Percentiles rank a stretch among this genome's conserved stretches.
These are phyloP conservation scores for Calonectria pteridis DNA, from an alignment of 2,329 filamentous ascomycete species.

Conservation along the genomic window DNA sequence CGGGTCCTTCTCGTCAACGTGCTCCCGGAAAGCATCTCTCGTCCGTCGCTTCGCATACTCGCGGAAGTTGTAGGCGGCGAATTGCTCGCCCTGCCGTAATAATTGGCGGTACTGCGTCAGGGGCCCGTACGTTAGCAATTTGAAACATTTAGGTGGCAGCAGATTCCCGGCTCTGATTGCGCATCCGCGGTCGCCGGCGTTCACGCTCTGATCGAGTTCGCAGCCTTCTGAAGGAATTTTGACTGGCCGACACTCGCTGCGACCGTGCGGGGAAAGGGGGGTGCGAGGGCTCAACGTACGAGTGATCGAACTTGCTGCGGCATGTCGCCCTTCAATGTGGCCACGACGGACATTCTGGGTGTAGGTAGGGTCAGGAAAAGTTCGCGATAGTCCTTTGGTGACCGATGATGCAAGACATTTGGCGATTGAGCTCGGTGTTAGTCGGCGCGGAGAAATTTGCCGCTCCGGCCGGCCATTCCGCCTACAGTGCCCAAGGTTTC, in stretches of 20 bases:
- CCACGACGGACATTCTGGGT: constrained; percentile 55
- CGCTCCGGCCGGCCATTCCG: constrained; percentile 41
- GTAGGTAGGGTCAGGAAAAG: constrained; percentile 42
- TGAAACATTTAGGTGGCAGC: not conserved
- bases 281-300: constrained; percentile 56
- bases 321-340: constrained; percentile 63
- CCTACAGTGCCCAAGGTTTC: not conserved
- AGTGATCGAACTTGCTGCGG: constrained; percentile 69
- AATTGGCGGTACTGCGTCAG: constrained; percentile 85
- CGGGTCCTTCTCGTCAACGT: constrained; percentile 78
- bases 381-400: constrained; percentile 36
- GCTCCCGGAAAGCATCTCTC: constrained; percentile 88
- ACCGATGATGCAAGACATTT: constrained; percentile 47
- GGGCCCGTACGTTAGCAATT: constrained; percentile 28
- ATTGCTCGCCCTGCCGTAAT: constrained; percentile 86
- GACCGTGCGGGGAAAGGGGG: not conserved
- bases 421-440: constrained; percentile 47
- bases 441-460: constrained; percentile 52
- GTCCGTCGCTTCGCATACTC: constrained; percentile 95
- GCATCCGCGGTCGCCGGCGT: constrained; percentile 14
- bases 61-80: constrained; percentile 96
- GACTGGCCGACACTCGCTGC: not conserved
- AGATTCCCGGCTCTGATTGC: not conserved
- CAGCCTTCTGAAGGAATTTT: constrained; percentile 18
- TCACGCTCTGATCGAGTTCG: constrained; percentile 13